Evolutionary conservation across 805 yeast genomes (phyloP), one percentile per base, ranked within the genome.

Genomic region (Candida cerambycidarum): DNA sequence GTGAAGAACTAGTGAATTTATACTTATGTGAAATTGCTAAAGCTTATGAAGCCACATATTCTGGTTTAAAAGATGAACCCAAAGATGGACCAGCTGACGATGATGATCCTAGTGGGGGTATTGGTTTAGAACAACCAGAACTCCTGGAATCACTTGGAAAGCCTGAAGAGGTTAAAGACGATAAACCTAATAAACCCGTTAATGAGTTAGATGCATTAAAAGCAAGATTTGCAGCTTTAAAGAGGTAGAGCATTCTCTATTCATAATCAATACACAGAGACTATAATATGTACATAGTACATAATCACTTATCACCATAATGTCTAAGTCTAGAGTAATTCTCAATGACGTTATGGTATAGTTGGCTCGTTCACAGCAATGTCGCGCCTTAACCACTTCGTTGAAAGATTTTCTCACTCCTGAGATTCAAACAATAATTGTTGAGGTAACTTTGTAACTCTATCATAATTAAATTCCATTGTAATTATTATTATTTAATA

Each of bases 11-110:
- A 42, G 93, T 89, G 1, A 71, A 74, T 12, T 61, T 85, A 45
- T 89, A 89, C 54, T 67, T 89, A 47, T 68, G 76, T 41, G 97
- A 89, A 56, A 89, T 89, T 47, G 95, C 96, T 1, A 71, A 71
- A 39, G 85, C 95, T 0, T 89, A 89, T 55, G 73, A 75, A 16
- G 93, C 82, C 0, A 85, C 89, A 1, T 89, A 80, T 54, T 80
- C 87, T 24, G 83, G 80, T 11, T 58, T 80, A 44, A 40, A 41
- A 21, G 60, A 52, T 4, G n/a, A n/a, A n/a, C n/a, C n/a, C n/a
- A n/a, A n/a, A n/a, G n/a, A n/a, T n/a, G n/a, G n/a, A n/a, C n/a
- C n/a, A n/a, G n/a, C n/a, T n/a, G 50, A 48, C 37, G 69, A 59
- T 12, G 70, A 59, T 17, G 63, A 52, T 17, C 56, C 53, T 2